Conservation (phyloP, 1,139 yeast genomes). For the Oligophagozyma castellii region DNA sequence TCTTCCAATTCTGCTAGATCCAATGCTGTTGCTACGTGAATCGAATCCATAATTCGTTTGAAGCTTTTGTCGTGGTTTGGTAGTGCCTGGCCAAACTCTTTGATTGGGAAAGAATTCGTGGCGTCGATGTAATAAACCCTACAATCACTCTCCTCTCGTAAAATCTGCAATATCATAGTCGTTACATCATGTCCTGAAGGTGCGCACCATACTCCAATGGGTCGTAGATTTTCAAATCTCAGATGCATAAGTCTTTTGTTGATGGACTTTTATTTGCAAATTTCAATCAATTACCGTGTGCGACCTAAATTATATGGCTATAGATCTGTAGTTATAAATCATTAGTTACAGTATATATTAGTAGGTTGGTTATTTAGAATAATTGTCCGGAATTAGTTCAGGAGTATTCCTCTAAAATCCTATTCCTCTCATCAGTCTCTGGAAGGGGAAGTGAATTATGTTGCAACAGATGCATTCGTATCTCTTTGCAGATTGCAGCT, state of each 20-base stretch:
- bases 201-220: not conserved
- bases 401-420: no score
- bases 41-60: conserved; percentile 14
- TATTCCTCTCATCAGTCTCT: conserved; percentile 5
- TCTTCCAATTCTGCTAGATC: conserved; percentile 15
- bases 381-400: no score
- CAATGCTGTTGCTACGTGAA: conserved; percentile 15
- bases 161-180: not conserved
- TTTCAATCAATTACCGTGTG: no score
- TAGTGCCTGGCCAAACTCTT: conserved; percentile 12
- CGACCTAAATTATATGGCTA: no score
- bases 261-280: no score
- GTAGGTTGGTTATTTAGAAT: no score
- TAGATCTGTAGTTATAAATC: no score
- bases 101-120: conserved; percentile 18
- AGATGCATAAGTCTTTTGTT: no score
- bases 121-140: conserved; percentile 16
- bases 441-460: conserved; percentile 21
- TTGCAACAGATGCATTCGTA: conserved; percentile 58
- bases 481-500: conserved; percentile 68
- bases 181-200: not conserved
- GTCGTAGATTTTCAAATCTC: no score
- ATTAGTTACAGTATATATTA: no score
- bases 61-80: conserved; percentile 2
- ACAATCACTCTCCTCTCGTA: conserved; percentile 1